Percentiles rank a stretch among this genome's conserved stretches.
Evolutionary conservation across 2,329 filamentous ascomycete genomes (phyloP).

Genomic region (Colletotrichum orchidophilum): DNA sequence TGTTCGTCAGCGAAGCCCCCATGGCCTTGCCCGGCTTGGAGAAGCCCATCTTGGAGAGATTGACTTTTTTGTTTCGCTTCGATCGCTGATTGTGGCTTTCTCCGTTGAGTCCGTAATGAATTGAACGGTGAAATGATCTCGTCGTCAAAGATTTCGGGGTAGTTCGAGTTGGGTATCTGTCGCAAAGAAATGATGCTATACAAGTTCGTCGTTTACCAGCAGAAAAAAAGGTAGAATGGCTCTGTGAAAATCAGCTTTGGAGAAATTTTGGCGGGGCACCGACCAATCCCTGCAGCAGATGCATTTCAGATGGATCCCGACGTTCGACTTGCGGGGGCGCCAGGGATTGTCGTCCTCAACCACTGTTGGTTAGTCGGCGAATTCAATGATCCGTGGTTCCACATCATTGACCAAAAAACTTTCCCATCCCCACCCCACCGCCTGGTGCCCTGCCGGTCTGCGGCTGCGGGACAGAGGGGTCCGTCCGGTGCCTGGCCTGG

Average conservation of each 20-base stretch:
- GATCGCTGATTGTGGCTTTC: neutral
- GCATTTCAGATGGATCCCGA: slow-evolving; percentile 14
- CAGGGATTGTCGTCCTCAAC: neutral
- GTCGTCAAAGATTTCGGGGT: neutral
- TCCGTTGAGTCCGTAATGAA: neutral
- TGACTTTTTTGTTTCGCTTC: neutral
- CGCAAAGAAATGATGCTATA: neutral
- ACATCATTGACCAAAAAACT: too few relatives aligned
- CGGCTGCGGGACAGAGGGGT: neutral
- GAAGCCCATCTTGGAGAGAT: slow-evolving; percentile 29
- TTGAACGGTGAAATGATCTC: neutral
- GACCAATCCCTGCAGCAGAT: slow-evolving; percentile 31
- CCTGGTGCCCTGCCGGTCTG: neutral
- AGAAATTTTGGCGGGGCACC: slow-evolving; percentile 36
- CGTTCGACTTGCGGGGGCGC: neutral
- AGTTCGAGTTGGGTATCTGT: neutral
- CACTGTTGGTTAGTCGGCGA: slow-evolving; percentile 7
- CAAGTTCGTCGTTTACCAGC: neutral
- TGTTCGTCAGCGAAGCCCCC: slow-evolving; percentile 49
- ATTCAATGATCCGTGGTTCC: slow-evolving; percentile 27
- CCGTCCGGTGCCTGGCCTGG: slow-evolving; percentile 13
- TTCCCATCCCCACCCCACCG: too few relatives aligned
- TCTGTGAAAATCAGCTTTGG: slow-evolving; percentile 24
- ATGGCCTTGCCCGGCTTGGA: slow-evolving; percentile 36
- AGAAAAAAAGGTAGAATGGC: neutral